These are phyloP conservation scores for Fusarium anguioides DNA, from an alignment of 2,329 filamentous ascomycete species.

Conservation along the genomic window DNA sequence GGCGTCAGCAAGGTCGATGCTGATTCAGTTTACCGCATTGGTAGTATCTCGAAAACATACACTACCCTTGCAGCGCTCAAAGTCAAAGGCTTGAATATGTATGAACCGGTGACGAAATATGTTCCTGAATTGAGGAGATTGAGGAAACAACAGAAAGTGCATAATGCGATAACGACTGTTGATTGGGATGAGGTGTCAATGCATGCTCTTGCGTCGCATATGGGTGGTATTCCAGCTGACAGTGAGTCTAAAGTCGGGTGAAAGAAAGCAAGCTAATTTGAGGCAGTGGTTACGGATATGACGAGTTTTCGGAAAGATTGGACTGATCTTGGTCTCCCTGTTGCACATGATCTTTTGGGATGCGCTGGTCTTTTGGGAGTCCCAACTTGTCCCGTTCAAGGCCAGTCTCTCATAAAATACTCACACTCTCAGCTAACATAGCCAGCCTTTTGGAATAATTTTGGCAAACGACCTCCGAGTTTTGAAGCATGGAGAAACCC, in stretches of 20 bases:
- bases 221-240: conserved; percentile 15
- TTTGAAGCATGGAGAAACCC: neutral
- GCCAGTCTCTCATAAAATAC: neutral
- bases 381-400: neutral
- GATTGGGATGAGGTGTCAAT: conserved; percentile 8
- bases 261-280: neutral
- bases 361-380: conserved; percentile 3
- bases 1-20: conserved; percentile 2
- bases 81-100: neutral
- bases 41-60: conserved; percentile 10
- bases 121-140: conserved; percentile 3
- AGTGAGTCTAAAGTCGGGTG: neutral
- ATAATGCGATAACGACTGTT: neutral
- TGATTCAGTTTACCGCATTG: conserved; percentile 13
- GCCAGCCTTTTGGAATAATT: conserved; percentile 11
- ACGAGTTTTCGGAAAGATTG: conserved; percentile 4
- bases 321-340: conserved; percentile 9
- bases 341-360: neutral
- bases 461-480: conserved; percentile 8
- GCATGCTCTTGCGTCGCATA: conserved; percentile 4
- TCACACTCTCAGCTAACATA: neutral
- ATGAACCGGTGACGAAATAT: conserved; percentile 20
- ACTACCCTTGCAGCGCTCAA: conserved; percentile 6
- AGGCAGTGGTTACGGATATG: conserved; percentile 11
- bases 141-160: neutral